phyloP scores from a whole-genome alignment of 495 filamentous ascomycete species.

The Talaromyces wortmannii region DNA sequence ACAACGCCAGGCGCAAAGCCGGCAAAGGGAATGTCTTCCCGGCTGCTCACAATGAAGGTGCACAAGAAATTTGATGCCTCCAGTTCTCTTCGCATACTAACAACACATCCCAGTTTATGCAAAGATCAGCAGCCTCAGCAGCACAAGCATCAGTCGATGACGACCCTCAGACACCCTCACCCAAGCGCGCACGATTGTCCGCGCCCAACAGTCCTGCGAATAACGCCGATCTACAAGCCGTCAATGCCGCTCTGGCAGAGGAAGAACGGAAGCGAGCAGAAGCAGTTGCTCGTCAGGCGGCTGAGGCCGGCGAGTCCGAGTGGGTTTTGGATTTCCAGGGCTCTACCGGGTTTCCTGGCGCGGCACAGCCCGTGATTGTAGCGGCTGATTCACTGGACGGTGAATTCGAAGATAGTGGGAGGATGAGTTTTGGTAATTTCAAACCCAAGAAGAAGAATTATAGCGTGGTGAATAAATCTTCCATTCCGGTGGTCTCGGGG shows the following conservation, averaged over 20 bases:
- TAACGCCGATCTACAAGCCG: slow-evolving; percentile 44
- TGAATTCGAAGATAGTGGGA: slow-evolving; percentile 30
- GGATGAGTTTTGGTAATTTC: slow-evolving; percentile 31
- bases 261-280: slow-evolving; percentile 69
- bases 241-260: slow-evolving; percentile 63
- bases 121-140: slow-evolving; percentile 65
- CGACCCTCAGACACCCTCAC: slow-evolving; percentile 16
- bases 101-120: slow-evolving; percentile 68
- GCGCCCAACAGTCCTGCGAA: slow-evolving; percentile 16
- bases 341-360: slow-evolving; percentile 8
- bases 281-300: slow-evolving; percentile 63
- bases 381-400: slow-evolving; percentile 30
- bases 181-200: slow-evolving; percentile 40
- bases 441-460: slow-evolving; percentile 24
- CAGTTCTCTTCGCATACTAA: slow-evolving; percentile 1
- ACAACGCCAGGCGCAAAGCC: slow-evolving; percentile 28
- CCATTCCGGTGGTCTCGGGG: too few species aligned
- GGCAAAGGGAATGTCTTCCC: slow-evolving; percentile 77
- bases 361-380: slow-evolving; percentile 21
- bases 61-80: slow-evolving; percentile 4
- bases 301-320: slow-evolving; percentile 73
- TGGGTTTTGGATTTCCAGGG: slow-evolving; percentile 62
- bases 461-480: background rate
- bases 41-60: slow-evolving; percentile 88
- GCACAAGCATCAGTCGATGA: slow-evolving; percentile 29